These are phyloP conservation scores for Albifimbria verrucaria DNA, from an alignment of 2,329 filamentous ascomycete species.

Conservation along the genomic window DNA sequence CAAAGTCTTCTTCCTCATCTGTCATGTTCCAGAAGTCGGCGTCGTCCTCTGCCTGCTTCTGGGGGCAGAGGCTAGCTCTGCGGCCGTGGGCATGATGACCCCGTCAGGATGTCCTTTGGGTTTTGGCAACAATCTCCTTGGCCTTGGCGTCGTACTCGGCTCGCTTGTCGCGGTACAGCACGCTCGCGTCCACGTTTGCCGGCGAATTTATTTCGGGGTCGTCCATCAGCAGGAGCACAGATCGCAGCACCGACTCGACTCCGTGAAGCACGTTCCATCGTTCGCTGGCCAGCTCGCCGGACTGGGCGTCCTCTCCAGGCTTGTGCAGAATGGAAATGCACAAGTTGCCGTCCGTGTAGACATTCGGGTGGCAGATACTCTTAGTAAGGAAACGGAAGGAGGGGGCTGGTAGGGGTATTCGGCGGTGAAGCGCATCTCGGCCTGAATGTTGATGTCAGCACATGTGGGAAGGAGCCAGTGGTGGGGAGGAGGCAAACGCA, in stretches of 20 bases:
- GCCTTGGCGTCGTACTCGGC: constrained; percentile 68
- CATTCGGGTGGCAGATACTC: constrained; percentile 86
- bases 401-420: constrained; percentile 92
- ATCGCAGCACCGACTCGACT: constrained; percentile 91
- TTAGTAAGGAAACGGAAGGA: constrained; percentile 77
- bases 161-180: constrained; percentile 75
- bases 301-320: constrained; percentile 89
- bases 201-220: constrained; percentile 91
- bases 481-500: too few relatives aligned
- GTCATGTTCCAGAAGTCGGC: constrained; percentile 80
- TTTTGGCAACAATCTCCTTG: constrained; percentile 65
- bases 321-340: constrained; percentile 96
- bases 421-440: constrained; percentile 79
- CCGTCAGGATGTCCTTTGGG: constrained; percentile 78
- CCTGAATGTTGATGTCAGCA: constrained; percentile 39
- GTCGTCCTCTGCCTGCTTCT: constrained; percentile 62
- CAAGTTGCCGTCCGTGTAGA: constrained; percentile 84
- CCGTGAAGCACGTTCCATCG: constrained; percentile 93
- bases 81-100: constrained; percentile 77
- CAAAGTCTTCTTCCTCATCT: constrained; percentile 75
- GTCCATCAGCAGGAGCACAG: constrained; percentile 86
- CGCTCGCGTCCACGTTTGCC: constrained; percentile 89
- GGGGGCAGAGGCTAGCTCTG: constrained; percentile 60
- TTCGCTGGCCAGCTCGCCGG: constrained; percentile 84
- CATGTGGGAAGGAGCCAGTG: too few relatives aligned